Percentiles rank a stretch among this genome's conserved stretches.
Evolutionary conservation across 495 filamentous ascomycete species (phyloP).

Genomic region (Neurospora sp.): DNA sequence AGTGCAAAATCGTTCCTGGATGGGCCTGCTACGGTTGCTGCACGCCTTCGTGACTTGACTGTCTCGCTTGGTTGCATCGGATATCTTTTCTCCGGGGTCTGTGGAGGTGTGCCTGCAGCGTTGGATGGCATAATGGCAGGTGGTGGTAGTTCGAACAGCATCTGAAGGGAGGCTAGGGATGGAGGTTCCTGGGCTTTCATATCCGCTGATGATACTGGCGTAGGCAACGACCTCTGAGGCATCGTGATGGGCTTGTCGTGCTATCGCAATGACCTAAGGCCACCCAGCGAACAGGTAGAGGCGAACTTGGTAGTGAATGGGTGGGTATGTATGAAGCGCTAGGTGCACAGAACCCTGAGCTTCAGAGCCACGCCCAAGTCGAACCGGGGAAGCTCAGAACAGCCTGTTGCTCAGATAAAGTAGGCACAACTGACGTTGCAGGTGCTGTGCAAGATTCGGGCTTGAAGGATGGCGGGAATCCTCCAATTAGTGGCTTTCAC

Average conservation of each 20-base stretch:
- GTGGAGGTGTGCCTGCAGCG: conserved; percentile 24
- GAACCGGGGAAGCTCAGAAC: neutral
- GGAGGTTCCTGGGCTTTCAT: conserved; percentile 66
- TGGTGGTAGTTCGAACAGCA: conserved; percentile 70
- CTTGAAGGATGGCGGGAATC: neutral
- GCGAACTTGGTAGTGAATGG: neutral
- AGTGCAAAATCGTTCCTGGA: conserved; percentile 60
- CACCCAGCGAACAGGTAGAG: neutral
- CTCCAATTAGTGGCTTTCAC: neutral
- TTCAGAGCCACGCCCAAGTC: neutral
- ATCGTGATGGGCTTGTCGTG: conserved; percentile 34
- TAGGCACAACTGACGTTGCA: neutral
- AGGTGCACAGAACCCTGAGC: neutral
- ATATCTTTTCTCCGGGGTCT: conserved; percentile 45
- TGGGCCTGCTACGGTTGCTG: conserved; percentile 38
- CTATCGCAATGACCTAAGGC: neutral
- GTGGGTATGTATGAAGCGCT: neutral
- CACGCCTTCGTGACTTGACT: conserved; percentile 48
- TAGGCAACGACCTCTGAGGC: conserved; percentile 63
- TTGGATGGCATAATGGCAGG: conserved; percentile 50
- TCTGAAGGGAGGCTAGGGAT: conserved; percentile 38
- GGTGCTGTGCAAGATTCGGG: neutral
- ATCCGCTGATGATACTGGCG: conserved; percentile 76
- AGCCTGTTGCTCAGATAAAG: neutral
- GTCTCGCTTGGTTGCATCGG: conserved; percentile 41